Conservation (phyloP, 768 basidiomycete genomes). For the Suillus brevipes region DNA sequence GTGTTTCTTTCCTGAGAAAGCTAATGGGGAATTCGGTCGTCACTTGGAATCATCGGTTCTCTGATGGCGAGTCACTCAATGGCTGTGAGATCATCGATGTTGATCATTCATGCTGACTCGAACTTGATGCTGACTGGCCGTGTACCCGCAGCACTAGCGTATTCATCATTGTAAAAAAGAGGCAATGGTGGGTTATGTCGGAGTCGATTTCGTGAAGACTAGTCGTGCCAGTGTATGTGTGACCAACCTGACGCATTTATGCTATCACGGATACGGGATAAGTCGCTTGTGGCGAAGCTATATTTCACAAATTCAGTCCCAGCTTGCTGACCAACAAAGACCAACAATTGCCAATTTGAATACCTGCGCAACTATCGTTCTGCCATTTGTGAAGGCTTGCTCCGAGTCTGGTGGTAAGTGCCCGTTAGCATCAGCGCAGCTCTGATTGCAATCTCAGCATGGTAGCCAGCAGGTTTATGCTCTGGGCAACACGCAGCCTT, state of each 20-base stretch:
- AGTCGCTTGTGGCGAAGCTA: background rate
- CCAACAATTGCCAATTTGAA: background rate
- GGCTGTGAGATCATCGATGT: background rate
- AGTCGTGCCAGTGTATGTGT: background rate
- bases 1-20: background rate
- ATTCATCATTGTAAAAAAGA: background rate
- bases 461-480: slow-evolving; percentile 23
- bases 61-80: background rate
- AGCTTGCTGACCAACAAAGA: background rate
- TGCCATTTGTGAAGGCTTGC: slow-evolving; percentile 2
- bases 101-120: background rate
- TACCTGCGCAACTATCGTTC: background rate
- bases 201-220: background rate
- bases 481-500: slow-evolving; percentile 23
- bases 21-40: background rate
- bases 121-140: background rate
- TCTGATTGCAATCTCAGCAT: slow-evolving; percentile 6
- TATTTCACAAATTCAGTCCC: background rate
- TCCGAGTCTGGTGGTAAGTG: slow-evolving; percentile 6
- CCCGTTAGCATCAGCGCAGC: slow-evolving; percentile 7
- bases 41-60: background rate
- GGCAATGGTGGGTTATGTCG: background rate
- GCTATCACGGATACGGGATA: background rate
- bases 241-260: no score
- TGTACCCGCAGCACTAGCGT: background rate